These are phyloP conservation scores for Viridothelium virens DNA, from an alignment of 495 filamentous ascomycete species.

Conservation along the genomic window DNA sequence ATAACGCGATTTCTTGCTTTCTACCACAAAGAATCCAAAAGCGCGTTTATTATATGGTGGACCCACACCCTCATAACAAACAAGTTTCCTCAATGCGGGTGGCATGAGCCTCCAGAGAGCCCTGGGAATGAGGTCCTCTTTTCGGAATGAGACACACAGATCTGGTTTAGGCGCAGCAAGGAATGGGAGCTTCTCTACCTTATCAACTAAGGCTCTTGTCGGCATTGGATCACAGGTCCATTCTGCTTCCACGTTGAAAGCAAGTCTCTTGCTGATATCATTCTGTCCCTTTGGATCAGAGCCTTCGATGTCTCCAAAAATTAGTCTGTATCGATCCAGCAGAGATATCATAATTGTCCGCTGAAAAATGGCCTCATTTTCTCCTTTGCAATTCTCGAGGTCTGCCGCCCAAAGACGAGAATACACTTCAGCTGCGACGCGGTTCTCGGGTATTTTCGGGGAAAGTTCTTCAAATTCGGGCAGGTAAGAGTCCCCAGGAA, in stretches of 20 bases:
- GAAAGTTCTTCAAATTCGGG: background rate
- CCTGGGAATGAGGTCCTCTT: background rate
- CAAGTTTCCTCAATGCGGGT: background rate
- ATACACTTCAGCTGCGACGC: background rate
- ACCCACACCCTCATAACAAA: background rate
- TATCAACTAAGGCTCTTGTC: background rate
- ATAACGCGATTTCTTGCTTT: background rate
- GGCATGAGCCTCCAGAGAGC: background rate
- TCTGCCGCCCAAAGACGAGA: background rate
- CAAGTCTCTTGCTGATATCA: background rate
- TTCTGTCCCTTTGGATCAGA: background rate
- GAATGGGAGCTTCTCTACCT: background rate
- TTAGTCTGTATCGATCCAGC: background rate
- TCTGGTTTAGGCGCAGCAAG: background rate
- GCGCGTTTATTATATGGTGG: background rate
- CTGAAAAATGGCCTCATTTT: conserved; percentile 7
- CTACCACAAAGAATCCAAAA: conserved; percentile 9
- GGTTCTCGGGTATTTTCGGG: background rate
- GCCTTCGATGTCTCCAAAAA: background rate
- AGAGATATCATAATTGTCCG: background rate
- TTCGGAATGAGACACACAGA: conserved; percentile 4
- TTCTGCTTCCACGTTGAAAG: background rate
- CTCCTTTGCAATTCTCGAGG: background rate
- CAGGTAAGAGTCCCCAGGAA: background rate
- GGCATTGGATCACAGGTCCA: conserved; percentile 5